Percentiles rank a stretch among this genome's conserved stretches.
Evolutionary conservation across 2,329 filamentous ascomycete species (phyloP).

Genomic region (Penicillium nordicum): DNA sequence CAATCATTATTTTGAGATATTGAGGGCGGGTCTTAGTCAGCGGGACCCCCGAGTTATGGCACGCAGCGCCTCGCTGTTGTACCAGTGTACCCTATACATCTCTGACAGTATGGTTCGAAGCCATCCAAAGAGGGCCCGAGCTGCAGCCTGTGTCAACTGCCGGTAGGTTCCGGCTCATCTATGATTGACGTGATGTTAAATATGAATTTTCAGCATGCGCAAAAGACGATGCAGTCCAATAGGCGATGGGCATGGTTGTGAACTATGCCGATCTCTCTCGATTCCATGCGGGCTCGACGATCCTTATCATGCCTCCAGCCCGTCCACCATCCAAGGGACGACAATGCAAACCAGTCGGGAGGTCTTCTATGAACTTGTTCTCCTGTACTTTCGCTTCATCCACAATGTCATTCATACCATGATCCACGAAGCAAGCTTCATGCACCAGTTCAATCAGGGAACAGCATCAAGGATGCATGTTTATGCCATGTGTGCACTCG

Average conservation of each 20-base stretch:
- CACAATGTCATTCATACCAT: slow-evolving; percentile 25
- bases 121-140: not conserved
- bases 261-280: too few relatives aligned
- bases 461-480: slow-evolving; percentile 16
- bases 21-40: too few relatives aligned
- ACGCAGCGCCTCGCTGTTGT: too few relatives aligned
- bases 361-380: slow-evolving; percentile 12
- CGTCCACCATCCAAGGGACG: not conserved
- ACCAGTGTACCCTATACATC: too few relatives aligned
- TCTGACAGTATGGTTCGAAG: not conserved
- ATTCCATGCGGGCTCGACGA: too few relatives aligned
- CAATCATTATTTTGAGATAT: too few relatives aligned
- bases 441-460: slow-evolving; percentile 16
- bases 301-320: not conserved
- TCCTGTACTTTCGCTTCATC: slow-evolving; percentile 22
- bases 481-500: slow-evolving; percentile 22
- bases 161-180: not conserved
- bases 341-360: not conserved
- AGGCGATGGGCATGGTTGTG: too few relatives aligned
- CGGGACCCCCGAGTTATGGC: too few relatives aligned
- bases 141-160: not conserved
- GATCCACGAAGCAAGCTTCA: slow-evolving; percentile 21
- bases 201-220: not conserved
- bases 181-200: not conserved
- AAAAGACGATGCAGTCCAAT: slow-evolving; percentile 19